Evolutionary conservation across 2,329 filamentous ascomycete genomes (phyloP), one percentile per base, ranked within the genome.

Genomic region (Neodidymelliopsis sp.): DNA sequence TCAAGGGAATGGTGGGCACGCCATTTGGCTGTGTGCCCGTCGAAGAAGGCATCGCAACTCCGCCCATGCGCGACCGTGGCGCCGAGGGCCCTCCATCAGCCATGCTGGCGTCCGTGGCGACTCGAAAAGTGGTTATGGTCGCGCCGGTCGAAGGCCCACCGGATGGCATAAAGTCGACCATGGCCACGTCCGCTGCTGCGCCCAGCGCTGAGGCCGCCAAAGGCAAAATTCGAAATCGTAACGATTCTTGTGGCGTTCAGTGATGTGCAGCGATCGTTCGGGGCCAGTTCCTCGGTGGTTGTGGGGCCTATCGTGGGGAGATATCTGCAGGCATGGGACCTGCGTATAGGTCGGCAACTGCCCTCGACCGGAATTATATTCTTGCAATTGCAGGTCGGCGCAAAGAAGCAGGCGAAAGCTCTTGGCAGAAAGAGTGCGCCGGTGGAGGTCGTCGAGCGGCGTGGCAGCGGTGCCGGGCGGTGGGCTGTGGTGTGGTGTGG

Each of bases 1-100:
- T 87, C 66, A 87, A 76, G 39, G 85, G 85, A 52, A 73, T 72
- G 24, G 83, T 81, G 39, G 63, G 67, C 36, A 67, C 67, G 51
- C 70, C 75, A 49, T 68, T 75, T n/a, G 70, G 65, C 28, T 71
- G 74, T 34, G 71, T 70, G 29, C 62, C 63, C 43, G 58, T 69
- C 23, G 53, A 48, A 16, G 62, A 35, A n/a, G 62, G 45, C 43
- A 53, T 43, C 35, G 60, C 56, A 42, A 54, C 53, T 24, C 57
- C 64, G 40, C 63, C 57, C 64, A 70, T 71, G 55, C 65, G 66
- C 16, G 64, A 61, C 39, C 64, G 67, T 16, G 65, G 53, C n/a
- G 59, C 59, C 28, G 65, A 38, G 20, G 64, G 27, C n/a, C 51
- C 54, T 20, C 57, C 56, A 2, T 66, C 58, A 23, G 56, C 55